A percentile compares a stretch with the other conserved stretches of the same genome.
Conservation (phyloP, 176 grass and related monocot species). For the Guadua angustifolia region DNA sequence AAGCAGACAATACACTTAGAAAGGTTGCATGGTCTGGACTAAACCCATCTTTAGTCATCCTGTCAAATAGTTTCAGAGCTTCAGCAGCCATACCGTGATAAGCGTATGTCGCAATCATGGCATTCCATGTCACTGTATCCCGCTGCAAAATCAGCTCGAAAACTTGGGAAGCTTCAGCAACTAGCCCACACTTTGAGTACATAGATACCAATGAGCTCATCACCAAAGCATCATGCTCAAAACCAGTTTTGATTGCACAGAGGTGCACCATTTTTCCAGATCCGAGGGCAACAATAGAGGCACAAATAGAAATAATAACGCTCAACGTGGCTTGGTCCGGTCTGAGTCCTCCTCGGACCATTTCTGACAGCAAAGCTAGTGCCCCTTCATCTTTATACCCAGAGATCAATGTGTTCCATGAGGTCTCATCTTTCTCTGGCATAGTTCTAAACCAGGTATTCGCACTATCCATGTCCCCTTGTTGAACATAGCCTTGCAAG, state of each 20-base stretch:
- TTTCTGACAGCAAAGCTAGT: conserved; percentile 57
- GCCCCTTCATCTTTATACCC: conserved; percentile 61
- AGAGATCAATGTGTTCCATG: conserved; percentile 80
- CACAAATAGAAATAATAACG: conserved; percentile 65
- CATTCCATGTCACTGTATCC: conserved; percentile 80
- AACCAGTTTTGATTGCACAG: conserved; percentile 56
- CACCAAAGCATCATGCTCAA: conserved; percentile 71
- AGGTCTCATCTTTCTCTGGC: conserved; percentile 60
- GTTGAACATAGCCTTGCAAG: conserved; percentile 70
- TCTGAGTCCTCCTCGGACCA: conserved; percentile 63
- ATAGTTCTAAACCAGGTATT: conserved; percentile 64
- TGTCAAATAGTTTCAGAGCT: conserved; percentile 60
- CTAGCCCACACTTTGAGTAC: conserved; percentile 79
- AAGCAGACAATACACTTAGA: conserved; percentile 68
- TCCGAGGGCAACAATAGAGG: conserved; percentile 61
- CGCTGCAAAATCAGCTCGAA: conserved; percentile 55
- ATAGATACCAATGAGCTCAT: conserved; percentile 78
- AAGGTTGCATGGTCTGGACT: conserved; percentile 69
- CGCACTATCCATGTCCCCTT: conserved; percentile 61
- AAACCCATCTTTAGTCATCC: conserved; percentile 60
- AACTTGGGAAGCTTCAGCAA: conserved; percentile 58
- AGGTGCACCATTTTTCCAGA: conserved; percentile 74
- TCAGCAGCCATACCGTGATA: conserved; percentile 72
- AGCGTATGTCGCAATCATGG: conserved; percentile 75
- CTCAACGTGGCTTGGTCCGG: conserved; percentile 69